phyloP scores from a whole-genome alignment of 805 yeast species.

The Ogataea paradorogensis region DNA sequence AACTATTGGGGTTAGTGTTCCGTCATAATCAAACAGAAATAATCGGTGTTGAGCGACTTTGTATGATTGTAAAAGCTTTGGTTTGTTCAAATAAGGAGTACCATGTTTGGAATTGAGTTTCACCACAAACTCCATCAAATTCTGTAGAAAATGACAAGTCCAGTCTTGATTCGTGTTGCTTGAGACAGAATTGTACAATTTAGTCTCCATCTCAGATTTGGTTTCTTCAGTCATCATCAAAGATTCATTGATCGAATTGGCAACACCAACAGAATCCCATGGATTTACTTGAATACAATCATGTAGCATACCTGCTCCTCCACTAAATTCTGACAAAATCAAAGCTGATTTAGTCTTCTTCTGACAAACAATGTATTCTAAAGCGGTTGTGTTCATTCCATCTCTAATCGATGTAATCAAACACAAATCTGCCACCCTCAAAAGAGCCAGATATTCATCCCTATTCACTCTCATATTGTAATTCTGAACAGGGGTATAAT shows the following conservation, averaged over 20 bases:
- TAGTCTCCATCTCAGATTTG: slow-evolving; percentile 45
- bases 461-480: slow-evolving; percentile 86
- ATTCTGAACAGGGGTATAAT: slow-evolving; percentile 86
- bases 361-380: slow-evolving; percentile 89
- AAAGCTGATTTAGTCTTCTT: slow-evolving; percentile 71
- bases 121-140: slow-evolving; percentile 32
- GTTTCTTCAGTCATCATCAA: slow-evolving; percentile 51
- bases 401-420: slow-evolving; percentile 89
- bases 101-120: slow-evolving; percentile 45
- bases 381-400: slow-evolving; percentile 93
- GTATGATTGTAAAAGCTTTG: slow-evolving; percentile 59
- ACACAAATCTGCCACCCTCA: slow-evolving; percentile 88
- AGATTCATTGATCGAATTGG: slow-evolving; percentile 73
- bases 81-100: slow-evolving; percentile 81
- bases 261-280: slow-evolving; percentile 94
- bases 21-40: slow-evolving; percentile 94
- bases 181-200: slow-evolving; percentile 61
- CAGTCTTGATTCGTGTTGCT: slow-evolving; percentile 76
- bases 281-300: slow-evolving; percentile 89
- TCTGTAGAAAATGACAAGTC: slow-evolving; percentile 61
- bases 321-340: slow-evolving; percentile 89
- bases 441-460: slow-evolving; percentile 83
- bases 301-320: slow-evolving; percentile 67
- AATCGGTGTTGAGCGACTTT: slow-evolving; percentile 61
- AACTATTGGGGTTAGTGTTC: slow-evolving; percentile 95